Base-by-base conservation (phyloP, 257 asterid species). In the Galeopsis tetrahit region DNA sequence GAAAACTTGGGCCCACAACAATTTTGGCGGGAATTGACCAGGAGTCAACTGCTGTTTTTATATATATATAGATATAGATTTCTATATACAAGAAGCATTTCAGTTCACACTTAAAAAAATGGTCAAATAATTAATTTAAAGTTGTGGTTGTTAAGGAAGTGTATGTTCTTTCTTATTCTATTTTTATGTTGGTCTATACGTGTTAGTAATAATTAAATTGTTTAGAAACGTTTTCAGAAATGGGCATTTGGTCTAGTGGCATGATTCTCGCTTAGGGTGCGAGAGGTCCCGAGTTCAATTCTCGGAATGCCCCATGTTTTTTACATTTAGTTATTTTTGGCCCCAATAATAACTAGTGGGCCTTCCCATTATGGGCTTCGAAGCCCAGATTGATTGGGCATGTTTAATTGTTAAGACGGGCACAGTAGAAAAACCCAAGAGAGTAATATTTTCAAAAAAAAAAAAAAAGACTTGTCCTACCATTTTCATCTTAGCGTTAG, bases 191-290 rank as follows among this genome's bases (percentile, higher is more conserved):
- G 14, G 3, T 44, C 10, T 38, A 5, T 38, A 38, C 0, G 6
- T 1, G 5, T 44, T 44, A 44, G 0, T 3, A 38, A 5, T 42
- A 42, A 42, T 42, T 42, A 7, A 42, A 13, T 4, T 10, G 0
- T 10, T 10, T 6, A 4, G 6, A 56, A 1, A 8, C 10, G 3
- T 44, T 44, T 13, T 11, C 8, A 49, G 3, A 21, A 11, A 6
- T 7, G 78, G 89, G 92, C 90, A 86, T 87, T 85, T 85, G 96
- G 95, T 87, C 95, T 91, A 85, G 96, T 89, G 90, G 89, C 85
- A 87, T 88, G 89, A 88, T 89, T 89, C 93, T 84, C 87, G 83
- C 89, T 91, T 89, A 59, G 90, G 95, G 97, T 82, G 96, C 88
- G 85, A 85, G 96, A 84, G 89, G 95, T 84, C 89, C 86, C 81